phyloP scores from a whole-genome alignment of 2,329 filamentous ascomycete genomes.

The Alternaria sp. region DNA sequence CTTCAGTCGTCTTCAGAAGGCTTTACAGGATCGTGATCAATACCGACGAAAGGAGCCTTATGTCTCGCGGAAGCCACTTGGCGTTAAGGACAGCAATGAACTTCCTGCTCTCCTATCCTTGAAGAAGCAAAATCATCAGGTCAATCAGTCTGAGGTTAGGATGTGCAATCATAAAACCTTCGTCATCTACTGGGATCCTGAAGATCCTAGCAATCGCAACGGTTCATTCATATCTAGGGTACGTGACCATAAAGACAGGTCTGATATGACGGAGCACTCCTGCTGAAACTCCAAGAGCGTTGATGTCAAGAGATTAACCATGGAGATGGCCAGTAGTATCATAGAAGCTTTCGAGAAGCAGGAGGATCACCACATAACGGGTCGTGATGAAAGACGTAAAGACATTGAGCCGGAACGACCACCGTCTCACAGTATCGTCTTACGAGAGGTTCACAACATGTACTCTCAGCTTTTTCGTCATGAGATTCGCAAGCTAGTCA shows the following conservation, averaged over 20 bases:
- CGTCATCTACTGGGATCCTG: constrained; percentile 7
- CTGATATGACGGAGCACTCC: neutral
- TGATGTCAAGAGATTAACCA: neutral
- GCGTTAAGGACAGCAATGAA: neutral
- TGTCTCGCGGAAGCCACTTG: neutral
- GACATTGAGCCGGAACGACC: neutral
- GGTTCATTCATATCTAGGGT: constrained; percentile 11
- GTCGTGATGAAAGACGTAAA: neutral
- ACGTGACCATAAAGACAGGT: neutral
- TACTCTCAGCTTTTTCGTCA: constrained; percentile 4
- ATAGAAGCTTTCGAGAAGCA: neutral
- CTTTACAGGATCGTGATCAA: neutral
- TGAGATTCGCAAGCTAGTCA: neutral
- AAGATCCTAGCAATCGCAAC: constrained; percentile 13
- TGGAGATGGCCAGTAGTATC: constrained; percentile 5
- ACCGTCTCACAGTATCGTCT: neutral
- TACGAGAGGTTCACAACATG: constrained; percentile 11
- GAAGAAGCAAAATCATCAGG: neutral
- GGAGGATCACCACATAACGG: neutral
- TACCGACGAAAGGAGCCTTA: neutral
- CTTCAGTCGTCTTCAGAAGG: neutral
- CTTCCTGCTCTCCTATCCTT: neutral
- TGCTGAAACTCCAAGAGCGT: neutral
- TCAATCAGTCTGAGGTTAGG: neutral
- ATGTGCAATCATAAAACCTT: constrained; percentile 15